Conservation (phyloP, 768 basidiomycete species). For the Pleurotus ostreatus region DNA sequence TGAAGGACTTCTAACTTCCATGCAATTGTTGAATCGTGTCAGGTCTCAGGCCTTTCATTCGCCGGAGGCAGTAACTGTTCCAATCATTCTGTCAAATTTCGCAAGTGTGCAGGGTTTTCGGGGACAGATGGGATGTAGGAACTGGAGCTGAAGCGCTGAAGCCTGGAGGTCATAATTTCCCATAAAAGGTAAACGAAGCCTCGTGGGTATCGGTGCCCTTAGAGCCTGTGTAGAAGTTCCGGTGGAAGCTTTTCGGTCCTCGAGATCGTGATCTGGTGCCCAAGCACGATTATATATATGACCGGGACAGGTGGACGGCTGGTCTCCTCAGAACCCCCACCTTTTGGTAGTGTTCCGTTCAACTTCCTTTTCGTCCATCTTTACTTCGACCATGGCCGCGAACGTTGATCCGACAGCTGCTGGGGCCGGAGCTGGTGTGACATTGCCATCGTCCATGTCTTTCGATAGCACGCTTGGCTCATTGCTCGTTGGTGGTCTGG, state of each 20-base stretch:
- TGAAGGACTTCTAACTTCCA: too few species aligned
- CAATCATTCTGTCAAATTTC: too few species aligned
- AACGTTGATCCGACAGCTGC: background rate
- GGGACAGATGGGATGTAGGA: background rate
- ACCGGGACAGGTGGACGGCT: background rate
- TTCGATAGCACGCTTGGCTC: conserved; percentile 54
- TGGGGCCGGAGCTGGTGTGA: background rate
- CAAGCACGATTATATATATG: conserved; percentile 1
- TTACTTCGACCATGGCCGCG: background rate
- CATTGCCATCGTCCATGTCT: conserved; percentile 13
- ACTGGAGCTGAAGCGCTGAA: background rate
- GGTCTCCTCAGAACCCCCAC: background rate
- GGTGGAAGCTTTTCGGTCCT: background rate
- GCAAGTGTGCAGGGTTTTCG: background rate
- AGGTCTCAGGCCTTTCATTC: too few species aligned
- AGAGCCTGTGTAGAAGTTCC: background rate
- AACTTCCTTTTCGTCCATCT: background rate
- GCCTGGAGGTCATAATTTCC: background rate
- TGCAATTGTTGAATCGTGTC: too few species aligned
- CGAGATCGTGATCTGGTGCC: conserved; percentile 1
- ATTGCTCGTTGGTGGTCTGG: conserved; percentile 47
- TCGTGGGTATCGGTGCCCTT: background rate
- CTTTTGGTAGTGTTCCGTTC: background rate
- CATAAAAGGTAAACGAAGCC: background rate
- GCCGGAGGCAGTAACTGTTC: too few species aligned